Evolutionary conservation across 176 grass and related monocot genomes (phyloP).

Genomic region (Alopecurus myosuroides): DNA sequence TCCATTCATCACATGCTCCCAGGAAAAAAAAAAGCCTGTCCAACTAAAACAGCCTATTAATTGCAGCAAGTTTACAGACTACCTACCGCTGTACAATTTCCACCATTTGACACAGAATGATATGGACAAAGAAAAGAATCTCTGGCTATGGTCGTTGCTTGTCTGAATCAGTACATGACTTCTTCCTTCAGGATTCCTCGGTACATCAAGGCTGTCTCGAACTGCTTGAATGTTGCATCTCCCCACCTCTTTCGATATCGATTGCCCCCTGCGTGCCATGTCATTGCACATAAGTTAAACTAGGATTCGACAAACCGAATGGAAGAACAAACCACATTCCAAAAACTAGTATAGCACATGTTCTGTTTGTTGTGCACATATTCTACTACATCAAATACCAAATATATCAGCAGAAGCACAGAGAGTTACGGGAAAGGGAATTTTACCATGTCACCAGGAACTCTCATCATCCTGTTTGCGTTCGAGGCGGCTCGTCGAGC

Average conservation of each 20-base stretch:
- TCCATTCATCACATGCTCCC: neutral
- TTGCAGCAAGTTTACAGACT: neutral
- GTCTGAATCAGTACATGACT: neutral
- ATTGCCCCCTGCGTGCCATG: neutral
- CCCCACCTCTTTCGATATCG: conserved; percentile 40
- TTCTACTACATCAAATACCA: neutral
- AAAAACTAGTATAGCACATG: neutral
- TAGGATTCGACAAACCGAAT: neutral
- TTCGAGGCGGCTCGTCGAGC: conserved; percentile 10
- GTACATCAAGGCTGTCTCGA: conserved; percentile 17
- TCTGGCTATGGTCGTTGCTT: neutral
- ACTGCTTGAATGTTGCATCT: conserved; percentile 26
- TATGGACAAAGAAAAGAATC: conserved; percentile 9
- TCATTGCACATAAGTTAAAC: neutral
- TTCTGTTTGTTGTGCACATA: neutral
- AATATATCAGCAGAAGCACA: neutral
- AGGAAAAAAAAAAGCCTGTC: neutral
- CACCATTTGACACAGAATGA: neutral
- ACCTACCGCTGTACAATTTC: conserved; percentile 12
- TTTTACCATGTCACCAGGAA: conserved; percentile 43
- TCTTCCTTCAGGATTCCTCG: neutral
- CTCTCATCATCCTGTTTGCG: conserved; percentile 12
- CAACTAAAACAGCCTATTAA: neutral
- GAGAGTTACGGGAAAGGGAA: neutral
- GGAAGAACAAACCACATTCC: neutral